These are phyloP conservation scores for Nicotiana rustica DNA, from an alignment of 305 asterid species.

Conservation along the genomic window DNA sequence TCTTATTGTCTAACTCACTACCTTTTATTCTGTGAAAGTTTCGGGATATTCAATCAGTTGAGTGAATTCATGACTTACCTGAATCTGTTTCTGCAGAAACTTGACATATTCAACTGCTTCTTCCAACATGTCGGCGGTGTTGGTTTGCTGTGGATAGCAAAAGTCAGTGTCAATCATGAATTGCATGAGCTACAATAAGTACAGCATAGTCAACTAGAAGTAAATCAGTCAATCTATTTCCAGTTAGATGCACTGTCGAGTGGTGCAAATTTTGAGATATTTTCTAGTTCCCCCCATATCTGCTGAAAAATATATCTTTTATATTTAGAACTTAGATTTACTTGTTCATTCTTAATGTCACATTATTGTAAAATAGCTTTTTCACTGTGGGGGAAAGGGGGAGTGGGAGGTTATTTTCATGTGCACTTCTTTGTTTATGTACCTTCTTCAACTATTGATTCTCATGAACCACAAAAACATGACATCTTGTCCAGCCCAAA, in stretches of 20 bases:
- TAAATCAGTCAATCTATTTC: neutral
- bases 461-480: neutral
- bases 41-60: slow-evolving; percentile 14
- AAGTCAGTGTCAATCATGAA: slow-evolving; percentile 37
- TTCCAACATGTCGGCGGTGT: slow-evolving; percentile 97
- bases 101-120: slow-evolving; percentile 90
- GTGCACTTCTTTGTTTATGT: neutral
- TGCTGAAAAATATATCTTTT: neutral
- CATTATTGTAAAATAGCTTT: neutral
- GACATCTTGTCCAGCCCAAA: slow-evolving; percentile 15
- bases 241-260: slow-evolving; percentile 7
- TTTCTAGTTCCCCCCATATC: slow-evolving; percentile 1
- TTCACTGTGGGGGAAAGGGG: no score
- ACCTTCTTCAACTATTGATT: slow-evolving; percentile 6
- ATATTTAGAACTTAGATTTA: slow-evolving; percentile 1
- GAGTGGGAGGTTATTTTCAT: no score
- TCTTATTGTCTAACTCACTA: neutral
- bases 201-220: slow-evolving; percentile 12
- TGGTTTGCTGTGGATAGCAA: slow-evolving; percentile 77
- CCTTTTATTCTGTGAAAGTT: neutral
- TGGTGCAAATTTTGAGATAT: slow-evolving; percentile 15
- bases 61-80: slow-evolving; percentile 54
- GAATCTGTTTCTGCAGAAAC: slow-evolving; percentile 80
- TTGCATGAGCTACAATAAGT: slow-evolving; percentile 31
- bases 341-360: neutral